phyloP scores from a whole-genome alignment of 2,329 filamentous ascomycete species.

The Fusarium bulbicola region DNA sequence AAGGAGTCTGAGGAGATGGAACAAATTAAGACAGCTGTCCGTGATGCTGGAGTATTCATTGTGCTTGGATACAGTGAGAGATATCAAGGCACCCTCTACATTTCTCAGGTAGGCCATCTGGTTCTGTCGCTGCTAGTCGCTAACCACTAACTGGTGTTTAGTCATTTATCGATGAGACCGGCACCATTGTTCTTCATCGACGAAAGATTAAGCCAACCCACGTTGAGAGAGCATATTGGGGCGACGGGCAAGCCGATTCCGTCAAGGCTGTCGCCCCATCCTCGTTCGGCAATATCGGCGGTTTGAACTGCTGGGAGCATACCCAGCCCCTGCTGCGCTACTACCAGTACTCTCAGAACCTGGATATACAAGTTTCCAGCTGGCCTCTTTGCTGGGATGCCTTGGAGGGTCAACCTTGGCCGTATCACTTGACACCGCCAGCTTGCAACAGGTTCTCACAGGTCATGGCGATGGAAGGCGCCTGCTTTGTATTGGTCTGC shows the following conservation, averaged over 20 bases:
- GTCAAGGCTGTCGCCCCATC: background rate
- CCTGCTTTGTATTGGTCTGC: background rate
- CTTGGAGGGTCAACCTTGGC: background rate
- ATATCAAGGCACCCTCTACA: background rate
- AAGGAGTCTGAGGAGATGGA: background rate
- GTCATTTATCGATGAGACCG: background rate
- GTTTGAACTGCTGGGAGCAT: background rate
- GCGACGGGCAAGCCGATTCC: background rate
- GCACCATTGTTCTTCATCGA: background rate
- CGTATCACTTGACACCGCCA: background rate
- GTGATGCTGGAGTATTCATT: background rate
- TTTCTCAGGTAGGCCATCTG: background rate
- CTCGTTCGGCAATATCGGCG: background rate
- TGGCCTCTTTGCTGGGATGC: background rate
- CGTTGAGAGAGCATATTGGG: background rate
- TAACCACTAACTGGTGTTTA: fast-evolving
- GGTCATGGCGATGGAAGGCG: background rate
- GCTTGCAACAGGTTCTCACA: background rate
- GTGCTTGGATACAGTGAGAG: background rate
- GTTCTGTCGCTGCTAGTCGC: fast-evolving
- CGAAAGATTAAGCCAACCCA: background rate
- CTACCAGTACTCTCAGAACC: background rate
- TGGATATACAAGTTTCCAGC: background rate
- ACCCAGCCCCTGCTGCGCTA: fast-evolving
- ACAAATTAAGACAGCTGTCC: background rate